phyloP scores from a whole-genome alignment of 345 rosid species.

The Eucalyptus cloeziana region DNA sequence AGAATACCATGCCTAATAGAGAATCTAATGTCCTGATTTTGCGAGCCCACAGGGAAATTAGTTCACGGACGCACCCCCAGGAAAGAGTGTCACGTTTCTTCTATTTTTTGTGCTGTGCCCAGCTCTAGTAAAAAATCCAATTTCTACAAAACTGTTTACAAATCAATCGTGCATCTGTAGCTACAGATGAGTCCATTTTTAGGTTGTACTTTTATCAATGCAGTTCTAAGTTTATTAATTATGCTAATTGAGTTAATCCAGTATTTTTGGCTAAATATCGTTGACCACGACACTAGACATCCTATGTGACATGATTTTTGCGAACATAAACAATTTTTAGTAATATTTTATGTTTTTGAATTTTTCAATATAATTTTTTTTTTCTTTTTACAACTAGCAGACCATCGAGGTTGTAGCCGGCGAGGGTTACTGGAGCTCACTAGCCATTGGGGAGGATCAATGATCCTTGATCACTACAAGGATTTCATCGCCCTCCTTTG shows the following conservation, averaged over 20 bases:
- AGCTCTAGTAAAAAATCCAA: not conserved
- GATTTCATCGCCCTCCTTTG: not conserved
- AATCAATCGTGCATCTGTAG: fast-evolving
- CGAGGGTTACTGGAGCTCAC: fast-evolving
- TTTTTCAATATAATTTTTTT: too few species aligned
- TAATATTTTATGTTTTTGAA: too few species aligned
- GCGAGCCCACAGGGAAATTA: not conserved
- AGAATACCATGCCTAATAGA: not conserved
- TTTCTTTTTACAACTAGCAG: fast-evolving
- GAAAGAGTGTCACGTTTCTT: not conserved
- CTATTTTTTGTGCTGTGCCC: not conserved
- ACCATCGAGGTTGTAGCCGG: fast-evolving
- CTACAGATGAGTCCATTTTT: fast-evolving
- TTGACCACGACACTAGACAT: fast-evolving
- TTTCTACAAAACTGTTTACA: not conserved
- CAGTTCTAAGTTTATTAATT: too few species aligned
- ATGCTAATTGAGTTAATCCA: fast-evolving
- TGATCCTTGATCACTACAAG: not conserved
- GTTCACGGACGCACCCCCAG: not conserved
- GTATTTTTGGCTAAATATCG: not conserved
- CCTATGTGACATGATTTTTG: fast-evolving
- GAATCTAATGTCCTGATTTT: not conserved
- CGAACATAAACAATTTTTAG: fast-evolving
- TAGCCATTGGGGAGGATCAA: not conserved
- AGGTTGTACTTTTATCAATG: fast-evolving